These are phyloP conservation scores for Phaeoacremonium minimum DNA, from an alignment of 2,329 filamentous ascomycete species.

Conservation along the genomic window DNA sequence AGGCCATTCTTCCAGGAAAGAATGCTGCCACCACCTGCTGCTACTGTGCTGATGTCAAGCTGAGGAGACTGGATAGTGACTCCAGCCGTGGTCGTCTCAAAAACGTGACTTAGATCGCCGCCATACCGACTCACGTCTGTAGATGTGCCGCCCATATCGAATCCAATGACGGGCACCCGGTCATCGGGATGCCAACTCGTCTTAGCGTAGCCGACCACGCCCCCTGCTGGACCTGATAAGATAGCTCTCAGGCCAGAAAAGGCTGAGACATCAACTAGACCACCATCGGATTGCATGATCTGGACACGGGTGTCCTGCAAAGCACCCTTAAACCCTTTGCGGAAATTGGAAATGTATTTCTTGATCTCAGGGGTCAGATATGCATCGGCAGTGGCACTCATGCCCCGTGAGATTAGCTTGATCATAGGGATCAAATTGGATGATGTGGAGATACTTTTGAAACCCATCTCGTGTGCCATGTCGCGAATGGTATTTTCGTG, in stretches of 20 bases:
- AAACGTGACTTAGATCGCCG: constrained; percentile 5
- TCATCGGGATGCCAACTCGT: constrained; percentile 1
- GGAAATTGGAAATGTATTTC: constrained; percentile 66
- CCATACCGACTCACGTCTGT: constrained; percentile 6
- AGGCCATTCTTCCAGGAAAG: constrained; percentile 5
- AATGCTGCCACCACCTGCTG: constrained; percentile 4
- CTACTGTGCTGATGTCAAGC: constrained; percentile 5
- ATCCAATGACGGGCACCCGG: constrained; percentile 1
- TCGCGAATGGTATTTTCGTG: constrained; percentile 57
- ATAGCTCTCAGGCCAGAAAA: constrained; percentile 5
- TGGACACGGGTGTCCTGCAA: constrained; percentile 72
- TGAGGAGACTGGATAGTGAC: constrained; percentile 5
- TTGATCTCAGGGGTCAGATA: constrained; percentile 70
- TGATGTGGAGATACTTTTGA: constrained; percentile 71
- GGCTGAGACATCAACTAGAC: constrained; percentile 1
- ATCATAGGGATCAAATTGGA: constrained; percentile 79
- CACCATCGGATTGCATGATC: constrained; percentile 75
- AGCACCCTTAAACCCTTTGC: constrained; percentile 70
- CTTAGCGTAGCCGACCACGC: constrained; percentile 5
- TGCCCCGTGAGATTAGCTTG: constrained; percentile 66
- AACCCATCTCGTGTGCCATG: constrained; percentile 71
- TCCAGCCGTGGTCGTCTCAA: constrained; percentile 6
- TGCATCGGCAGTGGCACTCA: constrained; percentile 68
- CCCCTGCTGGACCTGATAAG: constrained; percentile 4
- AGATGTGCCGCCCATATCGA: constrained; percentile 6